phyloP scores from a whole-genome alignment of 371 early-diverging fungal genomes.

The Syncephalis plumigaleata region DNA sequence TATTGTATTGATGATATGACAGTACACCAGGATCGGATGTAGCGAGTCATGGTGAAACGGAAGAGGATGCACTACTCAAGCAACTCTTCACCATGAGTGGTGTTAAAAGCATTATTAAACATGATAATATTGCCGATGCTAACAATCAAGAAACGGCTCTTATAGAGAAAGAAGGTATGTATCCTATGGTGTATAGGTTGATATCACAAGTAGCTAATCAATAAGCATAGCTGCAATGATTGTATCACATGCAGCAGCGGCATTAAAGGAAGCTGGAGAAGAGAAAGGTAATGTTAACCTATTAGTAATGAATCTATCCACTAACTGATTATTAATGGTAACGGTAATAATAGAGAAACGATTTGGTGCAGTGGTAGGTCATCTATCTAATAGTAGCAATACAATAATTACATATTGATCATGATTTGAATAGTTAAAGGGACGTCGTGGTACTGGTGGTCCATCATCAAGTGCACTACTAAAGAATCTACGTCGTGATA shows the following conservation, averaged over 20 bases:
- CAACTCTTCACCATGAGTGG: constrained; percentile 66
- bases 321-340: not conserved
- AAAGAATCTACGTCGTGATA: not conserved
- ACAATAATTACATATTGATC: constrained; percentile 2
- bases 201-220: constrained; percentile 16
- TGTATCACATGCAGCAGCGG: not conserved
- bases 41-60: constrained; percentile 1
- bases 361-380: not conserved
- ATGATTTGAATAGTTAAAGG: constrained; percentile 2
- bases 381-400: not conserved
- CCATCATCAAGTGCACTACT: not conserved
- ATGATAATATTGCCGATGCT: constrained; percentile 69
- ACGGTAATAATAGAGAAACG: not conserved
- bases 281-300: not conserved
- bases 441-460: not conserved
- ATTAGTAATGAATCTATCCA: not conserved
- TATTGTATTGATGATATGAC: not conserved
- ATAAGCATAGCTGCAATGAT: constrained; percentile 5
- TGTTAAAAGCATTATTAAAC: constrained; percentile 68
- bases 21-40: not conserved
- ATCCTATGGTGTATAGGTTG: constrained; percentile 27
- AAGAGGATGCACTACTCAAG: constrained; percentile 41
- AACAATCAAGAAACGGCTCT: constrained; percentile 37
- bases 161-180: constrained; percentile 56
- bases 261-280: not conserved